Base-by-base conservation (phyloP, 2,329 filamentous ascomycete species). In the Plenodomus tracheiphilus region DNA sequence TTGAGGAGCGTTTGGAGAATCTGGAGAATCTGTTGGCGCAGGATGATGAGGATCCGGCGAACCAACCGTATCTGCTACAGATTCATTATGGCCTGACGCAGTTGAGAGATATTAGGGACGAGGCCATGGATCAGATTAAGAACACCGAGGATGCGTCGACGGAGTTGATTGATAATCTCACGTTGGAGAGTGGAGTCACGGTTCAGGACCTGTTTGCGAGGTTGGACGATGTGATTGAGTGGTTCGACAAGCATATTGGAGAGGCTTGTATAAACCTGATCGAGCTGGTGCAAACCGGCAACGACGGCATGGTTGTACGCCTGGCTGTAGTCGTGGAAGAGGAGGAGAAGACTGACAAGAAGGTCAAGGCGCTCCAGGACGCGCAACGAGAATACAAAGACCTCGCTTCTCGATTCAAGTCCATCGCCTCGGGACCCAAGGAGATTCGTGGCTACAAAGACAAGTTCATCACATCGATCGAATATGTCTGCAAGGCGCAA, bases 361-460 rank as follows among this genome's bases (percentile, higher is more conserved):
- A 92, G 58, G 91, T 96, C 20, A 82, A 89, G 66, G 94, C 94
- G 2, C 78, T 99, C 55, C 92, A 97, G 69, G 93, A 97, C 64
- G 95, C 94, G 0, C 86, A 97, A 70, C 91, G 90, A 65, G 93
- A 97, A 67, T 95, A 97, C 74, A 91, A 93, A 70, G 93, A 97
- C 70, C 88, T 99, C 68, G 94, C 92, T 9, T 87, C 87, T 39
- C 84, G 93, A 43, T 96, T 99, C 78, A 92, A 96, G 75, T 93
- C 91, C 61, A 96, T 99, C 74, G 93, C 92, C 9, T 88, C 93
- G 58, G 93, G 93, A 1, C 91, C 93, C 18, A 95, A 95, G 73
- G 89, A 91, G 57, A 85, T 95, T 44, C 86, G 93, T 56, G 94
- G 93, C 2, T 99, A 99, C 78, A 99, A 97, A 77, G 89, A 96